A percentile compares a stretch with the other conserved stretches of the same genome.
Evolutionary conservation across 768 basidiomycete species (phyloP).

Genomic region (Boletus pseudo-olivaceus): DNA sequence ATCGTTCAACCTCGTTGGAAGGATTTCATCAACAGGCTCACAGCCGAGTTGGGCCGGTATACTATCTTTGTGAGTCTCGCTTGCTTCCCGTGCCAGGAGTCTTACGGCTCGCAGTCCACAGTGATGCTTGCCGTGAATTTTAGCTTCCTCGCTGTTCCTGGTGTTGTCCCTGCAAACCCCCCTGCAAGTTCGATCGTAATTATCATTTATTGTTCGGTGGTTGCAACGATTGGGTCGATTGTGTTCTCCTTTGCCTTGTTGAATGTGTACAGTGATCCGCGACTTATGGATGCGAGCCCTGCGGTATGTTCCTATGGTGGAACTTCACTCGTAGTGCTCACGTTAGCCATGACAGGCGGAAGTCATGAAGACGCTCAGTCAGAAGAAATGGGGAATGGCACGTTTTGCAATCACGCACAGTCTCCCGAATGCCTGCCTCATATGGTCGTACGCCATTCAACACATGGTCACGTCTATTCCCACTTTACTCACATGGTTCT

Average conservation of each 20-base stretch:
- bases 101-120: conserved; percentile 8
- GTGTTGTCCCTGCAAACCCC: neutral
- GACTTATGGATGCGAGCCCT: neutral
- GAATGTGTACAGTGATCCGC: conserved; percentile 12
- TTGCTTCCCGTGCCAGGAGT: neutral
- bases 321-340: neutral
- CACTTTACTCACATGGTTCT: neutral
- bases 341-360: neutral
- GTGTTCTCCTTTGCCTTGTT: conserved; percentile 9
- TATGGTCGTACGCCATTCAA: conserved; percentile 13
- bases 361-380: conserved; percentile 1
- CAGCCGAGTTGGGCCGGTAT: conserved; percentile 5
- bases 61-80: conserved; percentile 7
- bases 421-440: conserved; percentile 9
- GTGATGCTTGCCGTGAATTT: conserved; percentile 18
- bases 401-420: conserved; percentile 15
- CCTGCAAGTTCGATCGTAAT: neutral
- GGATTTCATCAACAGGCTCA: conserved; percentile 7
- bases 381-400: conserved; percentile 1
- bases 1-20: conserved; percentile 13
- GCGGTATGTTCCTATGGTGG: conserved; percentile 2
- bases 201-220: conserved; percentile 11
- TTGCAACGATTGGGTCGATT: conserved; percentile 9
- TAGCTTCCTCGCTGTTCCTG: conserved; percentile 14
- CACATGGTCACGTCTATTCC: neutral